Base-by-base conservation (phyloP, 2,329 filamentous ascomycete genomes). In the Pestalotiopsis sp. region DNA sequence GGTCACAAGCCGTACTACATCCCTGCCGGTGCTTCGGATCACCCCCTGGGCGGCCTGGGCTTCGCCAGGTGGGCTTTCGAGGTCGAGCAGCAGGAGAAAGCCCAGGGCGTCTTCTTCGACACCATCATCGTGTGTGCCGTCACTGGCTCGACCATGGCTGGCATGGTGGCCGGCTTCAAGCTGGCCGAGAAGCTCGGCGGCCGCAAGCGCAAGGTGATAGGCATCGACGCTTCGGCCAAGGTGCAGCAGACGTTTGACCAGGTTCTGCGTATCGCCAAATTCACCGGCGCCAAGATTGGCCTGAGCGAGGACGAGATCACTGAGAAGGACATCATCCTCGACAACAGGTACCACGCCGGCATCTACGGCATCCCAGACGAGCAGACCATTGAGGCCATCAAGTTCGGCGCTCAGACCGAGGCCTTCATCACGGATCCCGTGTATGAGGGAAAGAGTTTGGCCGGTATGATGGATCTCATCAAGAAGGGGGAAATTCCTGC, bases 351-450 rank as follows among this genome's bases (percentile, higher is more conserved):
- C 74, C 89, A 92, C 76, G 91, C 85, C 20, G 89, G 89, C 7
- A 79, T 85, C 6, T 93, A 93, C 76, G 91, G 91, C 1, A 84
- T 92, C 67, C 89, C 90, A 0, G 89, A 91, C 71, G 79, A 87
- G 75, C 80, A 81, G 73, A 93, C 91, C 1, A 84, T 90, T 63
- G 88, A 88, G 39, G 91, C 90, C 0, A 93, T 93, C 75, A 86
- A 85, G 76, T 89, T 91, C 74, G 89, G 88, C 4, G 91, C 91
- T 0, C 77, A 81, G 68, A 92, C 88, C 1, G 91, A 93, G 80
- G 91, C 86, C 0, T 89, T 93, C 72, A 91, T 93, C 70, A 93
- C 90, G 0, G 91, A 93, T 74, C 91, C 91, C 0, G 91, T 93
- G 1, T 93, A 93, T 73, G 91, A 92, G 79, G 91, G 91, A 1